These are phyloP conservation scores for Albizia julibrissin DNA, from an alignment of 306 rosid species.

Conservation along the genomic window DNA sequence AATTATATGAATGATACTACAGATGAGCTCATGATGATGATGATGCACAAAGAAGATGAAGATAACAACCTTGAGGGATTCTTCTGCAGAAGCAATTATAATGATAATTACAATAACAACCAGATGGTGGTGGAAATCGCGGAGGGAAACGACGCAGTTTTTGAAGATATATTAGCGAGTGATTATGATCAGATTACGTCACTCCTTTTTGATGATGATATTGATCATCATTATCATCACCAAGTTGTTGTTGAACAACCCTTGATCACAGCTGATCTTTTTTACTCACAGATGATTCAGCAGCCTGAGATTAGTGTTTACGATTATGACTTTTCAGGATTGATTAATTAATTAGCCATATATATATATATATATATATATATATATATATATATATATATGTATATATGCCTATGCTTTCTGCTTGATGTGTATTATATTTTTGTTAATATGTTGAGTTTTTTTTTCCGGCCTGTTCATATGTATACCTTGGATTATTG, in stretches of 20 bases:
- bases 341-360: constrained; percentile 11
- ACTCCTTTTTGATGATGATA: constrained; percentile 37
- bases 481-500: neutral
- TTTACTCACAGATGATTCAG: constrained; percentile 33
- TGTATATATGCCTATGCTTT: too few species aligned
- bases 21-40: constrained; percentile 9
- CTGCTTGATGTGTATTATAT: neutral
- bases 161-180: constrained; percentile 19
- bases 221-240: neutral
- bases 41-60: constrained; percentile 31
- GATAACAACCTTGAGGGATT: constrained; percentile 29
- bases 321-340: constrained; percentile 49
- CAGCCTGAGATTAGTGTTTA: constrained; percentile 45
- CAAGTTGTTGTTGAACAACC: neutral
- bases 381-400: neutral
- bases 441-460: neutral
- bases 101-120: neutral
- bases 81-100: constrained; percentile 11
- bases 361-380: neutral
- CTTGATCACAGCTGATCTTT: neutral
- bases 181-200: constrained; percentile 34
- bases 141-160: constrained; percentile 19
- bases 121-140: neutral
- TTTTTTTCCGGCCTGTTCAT: constrained; percentile 24
- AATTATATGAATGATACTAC: neutral